Base-by-base conservation (phyloP, 345 rosid species). In the Chamaenerion angustifolium region DNA sequence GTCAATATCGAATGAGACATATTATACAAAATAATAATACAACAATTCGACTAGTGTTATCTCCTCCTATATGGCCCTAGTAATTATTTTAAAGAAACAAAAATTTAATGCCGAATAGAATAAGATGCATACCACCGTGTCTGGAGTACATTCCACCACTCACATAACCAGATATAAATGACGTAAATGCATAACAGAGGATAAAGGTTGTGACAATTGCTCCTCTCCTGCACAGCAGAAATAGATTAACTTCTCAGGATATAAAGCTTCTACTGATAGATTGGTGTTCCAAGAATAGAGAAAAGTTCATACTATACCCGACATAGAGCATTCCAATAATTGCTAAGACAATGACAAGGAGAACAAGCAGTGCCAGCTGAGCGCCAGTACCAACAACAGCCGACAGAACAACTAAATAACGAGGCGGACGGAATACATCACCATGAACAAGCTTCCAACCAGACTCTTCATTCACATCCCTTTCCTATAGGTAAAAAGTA, bases 71-170 rank as follows among this genome's bases (percentile, higher is more conserved):
- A 3, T 31, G 8, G 2, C 37, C 37, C 37, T 31, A 31, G 8
- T 1, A 31, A 31, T 31, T 31, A 31, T 4, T 6, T 31, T 31
- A 31, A 31, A 31, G 8, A 31, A 31, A 31, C 37, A 31, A 4
- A 31, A 31, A 31, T 31, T 7, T 31, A 31, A 1, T 1, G 37
- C 37, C 5, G 37, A 31, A 31, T 31, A 31, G 37, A 31, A 31
- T 31, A 50, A 14, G 8, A 3, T 43, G 23, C 86, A 66, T 75
- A 93, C 99, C 96, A 12, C 99, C 99, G 60, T 81, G 68, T 56
- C 96, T 85, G 42, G 99, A 93, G 74, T 93, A 88, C 96, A 93
- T 85, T 48, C 99, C 99, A 56, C 99, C 96, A 10, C 95, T 93
- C 60, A 93, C 96, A 59, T 93, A 93, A 60, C 99, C 99, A 65